These are phyloP conservation scores for Neurospora crassa DNA, from an alignment of 2,329 filamentous ascomycete species.

Conservation along the genomic window DNA sequence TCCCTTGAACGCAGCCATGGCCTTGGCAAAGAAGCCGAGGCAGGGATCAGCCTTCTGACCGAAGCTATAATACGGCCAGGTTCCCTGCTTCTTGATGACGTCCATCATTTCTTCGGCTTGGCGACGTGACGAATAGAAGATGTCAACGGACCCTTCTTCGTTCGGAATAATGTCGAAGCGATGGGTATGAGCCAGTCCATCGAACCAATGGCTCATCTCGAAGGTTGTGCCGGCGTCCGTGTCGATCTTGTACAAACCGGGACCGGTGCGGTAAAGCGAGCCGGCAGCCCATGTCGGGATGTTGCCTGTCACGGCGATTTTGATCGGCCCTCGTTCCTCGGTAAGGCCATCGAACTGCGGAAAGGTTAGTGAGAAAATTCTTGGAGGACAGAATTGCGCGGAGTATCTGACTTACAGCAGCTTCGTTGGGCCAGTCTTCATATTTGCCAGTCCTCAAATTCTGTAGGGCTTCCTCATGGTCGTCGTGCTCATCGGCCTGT, in stretches of 20 bases:
- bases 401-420: constrained; percentile 28
- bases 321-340: constrained; percentile 55
- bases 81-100: constrained; percentile 49
- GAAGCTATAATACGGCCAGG: constrained; percentile 50
- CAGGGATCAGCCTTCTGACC: constrained; percentile 67
- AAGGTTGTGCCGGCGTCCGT: constrained; percentile 48
- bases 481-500: neutral
- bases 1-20: constrained; percentile 49
- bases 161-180: constrained; percentile 56
- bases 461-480: neutral
- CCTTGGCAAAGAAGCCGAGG: constrained; percentile 61
- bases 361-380: constrained; percentile 1
- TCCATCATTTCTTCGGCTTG: constrained; percentile 56
- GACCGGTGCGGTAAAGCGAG: constrained; percentile 64
- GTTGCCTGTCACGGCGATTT: constrained; percentile 51
- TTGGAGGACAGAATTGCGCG: neutral
- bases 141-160: constrained; percentile 23
- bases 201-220: constrained; percentile 68
- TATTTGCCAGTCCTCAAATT: constrained; percentile 10
- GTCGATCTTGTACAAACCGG: constrained; percentile 55
- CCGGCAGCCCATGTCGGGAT: constrained; percentile 67
- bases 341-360: constrained; percentile 56
- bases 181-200: constrained; percentile 63
- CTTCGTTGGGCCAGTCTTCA: constrained; percentile 37
- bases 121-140: constrained; percentile 62